Percentiles rank a stretch among this genome's conserved stretches.
phyloP scores from a whole-genome alignment of 2,329 filamentous ascomycete species.

The Xylaria sp. region DNA sequence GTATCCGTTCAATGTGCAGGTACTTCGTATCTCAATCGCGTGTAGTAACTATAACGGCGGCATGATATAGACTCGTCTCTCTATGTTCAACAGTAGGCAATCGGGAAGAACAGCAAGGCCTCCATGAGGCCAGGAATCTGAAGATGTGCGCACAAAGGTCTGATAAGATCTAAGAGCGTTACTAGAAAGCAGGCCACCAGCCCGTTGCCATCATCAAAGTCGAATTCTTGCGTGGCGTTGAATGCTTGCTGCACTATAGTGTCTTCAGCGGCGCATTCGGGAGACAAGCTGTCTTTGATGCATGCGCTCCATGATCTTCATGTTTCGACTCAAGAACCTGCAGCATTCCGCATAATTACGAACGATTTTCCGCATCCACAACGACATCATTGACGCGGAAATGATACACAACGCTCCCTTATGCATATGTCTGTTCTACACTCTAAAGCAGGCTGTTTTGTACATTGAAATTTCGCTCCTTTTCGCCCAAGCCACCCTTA shows the following conservation, averaged over 20 bases:
- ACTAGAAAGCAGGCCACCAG: constrained; percentile 35
- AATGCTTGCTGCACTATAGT: constrained; percentile 2
- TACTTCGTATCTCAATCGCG: constrained; percentile 17
- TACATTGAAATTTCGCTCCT: background rate
- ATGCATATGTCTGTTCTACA: background rate
- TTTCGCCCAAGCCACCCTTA: background rate
- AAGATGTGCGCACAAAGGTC: constrained; percentile 32
- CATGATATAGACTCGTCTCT: constrained; percentile 39
- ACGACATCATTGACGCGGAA: background rate
- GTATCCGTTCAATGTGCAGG: constrained; percentile 36
- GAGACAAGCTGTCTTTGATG: constrained; percentile 29
- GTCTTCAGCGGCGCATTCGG: constrained; percentile 7
- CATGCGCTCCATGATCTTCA: too few species aligned
- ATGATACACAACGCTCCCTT: background rate
- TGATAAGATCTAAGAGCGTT: constrained; percentile 42
- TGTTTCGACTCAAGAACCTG: constrained; percentile 36
- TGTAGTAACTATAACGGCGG: constrained; percentile 30
- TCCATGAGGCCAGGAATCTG: constrained; percentile 20
- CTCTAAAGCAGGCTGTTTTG: constrained; percentile 4
- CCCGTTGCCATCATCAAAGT: constrained; percentile 42
- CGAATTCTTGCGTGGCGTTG: constrained; percentile 26
- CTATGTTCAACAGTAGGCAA: constrained; percentile 37
- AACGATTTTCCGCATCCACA: constrained; percentile 21
- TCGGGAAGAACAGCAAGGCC: constrained; percentile 31
- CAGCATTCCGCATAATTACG: constrained; percentile 33